Conservation (phyloP, 768 basidiomycete species). For the Agrocybe chaxingu region DNA sequence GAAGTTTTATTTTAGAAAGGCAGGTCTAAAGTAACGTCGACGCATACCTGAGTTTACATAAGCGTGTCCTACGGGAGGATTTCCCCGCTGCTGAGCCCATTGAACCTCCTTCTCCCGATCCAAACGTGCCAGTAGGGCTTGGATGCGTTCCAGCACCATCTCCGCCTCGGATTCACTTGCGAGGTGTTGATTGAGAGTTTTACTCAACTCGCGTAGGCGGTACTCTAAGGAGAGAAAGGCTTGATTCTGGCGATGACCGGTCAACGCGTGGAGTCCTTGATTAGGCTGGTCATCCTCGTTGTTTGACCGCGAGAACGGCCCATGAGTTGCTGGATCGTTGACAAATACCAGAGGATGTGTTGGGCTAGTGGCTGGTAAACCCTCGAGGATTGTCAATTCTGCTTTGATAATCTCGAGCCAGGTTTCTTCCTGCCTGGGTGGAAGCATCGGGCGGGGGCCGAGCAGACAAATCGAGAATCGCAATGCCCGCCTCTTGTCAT, state of each 20-base stretch:
- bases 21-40: no score
- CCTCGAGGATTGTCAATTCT: constrained; percentile 3
- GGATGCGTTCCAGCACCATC: neutral
- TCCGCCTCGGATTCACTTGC: neutral
- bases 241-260: no score
- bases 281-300: no score
- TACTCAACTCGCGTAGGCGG: no score
- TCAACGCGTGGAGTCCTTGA: no score
- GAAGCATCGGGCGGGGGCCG: neutral
- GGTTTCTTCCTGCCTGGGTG: neutral
- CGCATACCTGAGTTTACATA: constrained; percentile 13
- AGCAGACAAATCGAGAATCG: neutral
- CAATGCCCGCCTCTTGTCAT: constrained; percentile 5
- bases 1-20: no score
- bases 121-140: constrained; percentile 3
- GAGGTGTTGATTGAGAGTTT: neutral
- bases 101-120: constrained; percentile 12
- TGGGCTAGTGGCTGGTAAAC: neutral
- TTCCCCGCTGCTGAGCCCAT: constrained; percentile 13
- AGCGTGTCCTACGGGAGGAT: neutral
- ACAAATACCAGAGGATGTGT: neutral
- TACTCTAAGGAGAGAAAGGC: no score
- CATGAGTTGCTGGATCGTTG: constrained; percentile 2
- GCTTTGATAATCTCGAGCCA: neutral
- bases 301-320: neutral